These are phyloP conservation scores for Calonectria pteridis DNA, from an alignment of 2,329 filamentous ascomycete species.

Conservation along the genomic window DNA sequence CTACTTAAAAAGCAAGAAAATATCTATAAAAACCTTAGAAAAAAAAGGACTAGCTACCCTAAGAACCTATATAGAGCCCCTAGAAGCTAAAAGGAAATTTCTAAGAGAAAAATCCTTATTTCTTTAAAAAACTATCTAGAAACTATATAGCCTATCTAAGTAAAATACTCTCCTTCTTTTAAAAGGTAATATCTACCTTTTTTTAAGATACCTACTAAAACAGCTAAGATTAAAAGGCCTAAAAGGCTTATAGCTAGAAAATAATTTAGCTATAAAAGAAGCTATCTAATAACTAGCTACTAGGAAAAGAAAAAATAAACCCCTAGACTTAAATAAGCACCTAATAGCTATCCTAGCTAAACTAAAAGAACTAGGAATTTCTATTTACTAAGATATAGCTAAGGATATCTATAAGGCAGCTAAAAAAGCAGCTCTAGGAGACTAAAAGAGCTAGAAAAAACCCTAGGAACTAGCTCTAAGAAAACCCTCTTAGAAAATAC, in stretches of 20 bases:
- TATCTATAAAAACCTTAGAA: too few relatives aligned
- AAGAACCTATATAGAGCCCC: too few relatives aligned
- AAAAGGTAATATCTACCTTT: background rate
- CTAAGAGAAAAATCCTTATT: background rate
- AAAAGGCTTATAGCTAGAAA: background rate
- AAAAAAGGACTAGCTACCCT: too few relatives aligned
- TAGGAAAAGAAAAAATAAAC: background rate
- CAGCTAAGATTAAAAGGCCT: background rate
- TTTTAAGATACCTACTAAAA: background rate
- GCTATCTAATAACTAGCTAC: background rate
- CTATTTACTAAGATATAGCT: background rate
- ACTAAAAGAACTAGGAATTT: background rate
- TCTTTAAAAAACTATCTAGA: background rate
- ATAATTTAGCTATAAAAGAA: background rate
- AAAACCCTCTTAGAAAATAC: background rate
- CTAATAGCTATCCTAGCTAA: background rate
- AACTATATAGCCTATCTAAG: background rate
- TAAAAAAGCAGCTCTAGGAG: background rate
- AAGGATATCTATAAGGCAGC: background rate
- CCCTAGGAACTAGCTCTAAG: background rate
- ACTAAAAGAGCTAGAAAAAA: background rate
- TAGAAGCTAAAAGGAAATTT: too few relatives aligned
- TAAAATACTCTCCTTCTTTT: background rate
- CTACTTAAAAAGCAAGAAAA: too few relatives aligned
- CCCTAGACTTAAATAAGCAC: background rate